Conservation (phyloP, 73 alveolate genomes). For the Uronychia setigera region DNA sequence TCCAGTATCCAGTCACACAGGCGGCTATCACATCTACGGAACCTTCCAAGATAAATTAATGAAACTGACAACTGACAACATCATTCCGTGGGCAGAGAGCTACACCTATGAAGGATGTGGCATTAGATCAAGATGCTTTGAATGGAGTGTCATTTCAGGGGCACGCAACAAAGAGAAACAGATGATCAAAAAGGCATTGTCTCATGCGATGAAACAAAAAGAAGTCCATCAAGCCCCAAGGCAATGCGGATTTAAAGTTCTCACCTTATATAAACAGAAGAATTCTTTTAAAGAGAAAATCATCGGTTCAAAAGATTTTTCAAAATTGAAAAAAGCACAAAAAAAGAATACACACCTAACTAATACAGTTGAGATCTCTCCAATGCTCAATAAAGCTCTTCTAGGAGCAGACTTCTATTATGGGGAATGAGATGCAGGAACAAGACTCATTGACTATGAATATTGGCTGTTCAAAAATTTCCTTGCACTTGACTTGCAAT, state of each 20-base stretch:
- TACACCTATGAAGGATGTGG: conserved; percentile 1
- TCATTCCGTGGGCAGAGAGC: conserved; percentile 3
- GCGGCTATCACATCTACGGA: not conserved
- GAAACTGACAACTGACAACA: not conserved
- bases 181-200: not conserved
- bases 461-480: not conserved
- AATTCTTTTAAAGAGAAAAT: too few relatives aligned
- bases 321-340: too few relatives aligned
- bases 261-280: too few relatives aligned
- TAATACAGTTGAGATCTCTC: too few relatives aligned
- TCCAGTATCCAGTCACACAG: not conserved
- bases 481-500: not conserved
- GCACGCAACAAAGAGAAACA: not conserved
- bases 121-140: not conserved
- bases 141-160: not conserved
- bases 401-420: not conserved
- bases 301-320: too few relatives aligned
- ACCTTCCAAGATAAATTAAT: not conserved
- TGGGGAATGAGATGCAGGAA: not conserved
- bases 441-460: not conserved
- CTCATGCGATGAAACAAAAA: not conserved
- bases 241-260: not conserved
- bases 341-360: too few relatives aligned
- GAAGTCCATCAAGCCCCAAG: not conserved
- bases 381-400: not conserved